Evolutionary conservation across 768 basidiomycete species (phyloP).

Genomic region (Pisolithus marmoratus): DNA sequence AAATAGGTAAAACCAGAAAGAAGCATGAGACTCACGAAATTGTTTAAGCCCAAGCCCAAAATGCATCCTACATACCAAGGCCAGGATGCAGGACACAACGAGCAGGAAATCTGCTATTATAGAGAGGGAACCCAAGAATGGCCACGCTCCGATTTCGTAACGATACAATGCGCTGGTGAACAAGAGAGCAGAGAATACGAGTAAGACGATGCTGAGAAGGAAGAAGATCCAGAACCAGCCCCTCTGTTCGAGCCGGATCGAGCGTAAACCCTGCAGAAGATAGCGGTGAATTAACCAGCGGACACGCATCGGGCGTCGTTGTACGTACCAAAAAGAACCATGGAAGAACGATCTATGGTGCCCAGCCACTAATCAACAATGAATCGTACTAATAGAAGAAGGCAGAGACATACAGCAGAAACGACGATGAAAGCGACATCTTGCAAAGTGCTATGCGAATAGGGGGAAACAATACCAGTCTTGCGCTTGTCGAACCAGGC

Average conservation of each 20-base stretch:
- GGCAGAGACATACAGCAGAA: constrained; percentile 32
- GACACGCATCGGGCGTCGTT: background rate
- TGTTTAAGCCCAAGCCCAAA: constrained; percentile 52
- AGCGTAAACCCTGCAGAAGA: constrained; percentile 40
- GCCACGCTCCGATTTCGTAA: constrained; percentile 30
- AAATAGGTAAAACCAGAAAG: background rate
- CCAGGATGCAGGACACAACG: constrained; percentile 37
- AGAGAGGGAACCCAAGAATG: constrained; percentile 45
- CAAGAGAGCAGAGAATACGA: constrained; percentile 36
- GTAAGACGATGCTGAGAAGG: constrained; percentile 31
- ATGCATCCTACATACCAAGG: constrained; percentile 44
- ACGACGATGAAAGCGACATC: constrained; percentile 37
- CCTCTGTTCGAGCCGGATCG: constrained; percentile 40
- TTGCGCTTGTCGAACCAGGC: constrained; percentile 48
- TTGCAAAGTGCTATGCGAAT: constrained; percentile 32
- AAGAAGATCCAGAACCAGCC: constrained; percentile 35
- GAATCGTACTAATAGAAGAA: no score
- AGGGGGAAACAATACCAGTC: constrained; percentile 29
- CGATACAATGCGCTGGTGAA: constrained; percentile 35
- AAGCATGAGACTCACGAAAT: constrained; percentile 35
- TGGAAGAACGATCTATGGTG: constrained; percentile 35
- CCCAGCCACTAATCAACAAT: background rate
- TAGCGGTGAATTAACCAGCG: background rate
- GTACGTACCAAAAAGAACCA: constrained; percentile 41
- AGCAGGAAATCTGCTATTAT: constrained; percentile 36